Evolutionary conservation across 2,329 filamentous ascomycete genomes (phyloP), one percentile per base, ranked within the genome.

Genomic region (Colletotrichum sp.): DNA sequence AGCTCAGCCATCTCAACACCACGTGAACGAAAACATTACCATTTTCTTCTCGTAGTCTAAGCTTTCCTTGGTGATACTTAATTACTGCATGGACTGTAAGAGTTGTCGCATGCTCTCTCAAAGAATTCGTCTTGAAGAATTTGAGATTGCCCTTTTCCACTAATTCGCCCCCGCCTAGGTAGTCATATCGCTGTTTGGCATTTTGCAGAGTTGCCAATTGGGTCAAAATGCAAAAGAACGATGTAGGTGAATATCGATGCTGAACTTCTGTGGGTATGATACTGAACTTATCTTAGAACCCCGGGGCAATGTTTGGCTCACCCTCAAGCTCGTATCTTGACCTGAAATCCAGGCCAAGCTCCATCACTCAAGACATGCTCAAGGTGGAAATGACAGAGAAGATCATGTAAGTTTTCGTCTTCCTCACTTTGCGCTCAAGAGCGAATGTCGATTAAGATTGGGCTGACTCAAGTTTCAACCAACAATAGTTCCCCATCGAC

Each of bases 401-500:
- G 44, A 21, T 52, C 1, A 21, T 52, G 44, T 52, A 3, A 52
- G 44, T 5, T 8, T 12, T 13, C 10, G 1, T 49, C 3, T 3
- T 7, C 10, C 44, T 49, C 18, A 21, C 1, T 6, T 49, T 12
- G 10, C 39, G 39, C 44, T 44, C 8, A 1, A 44, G 6, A 44
- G 7, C 2, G n/a, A 49, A 49, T 49, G 6, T 49, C 5, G 6
- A 0, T 52, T 8, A 28, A 59, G 7, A 3, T 10, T 16, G 0
- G 7, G 5, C 26, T 59, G 21, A 59, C 1, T 15, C 2, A 3
- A 6, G 0, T 49, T 6, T 13, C 4, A 21, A 52, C 8, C 15
- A 9, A 18, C 32, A 18, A 6, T 3, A 72, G 64, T 21, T 68
- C 28, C 9, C 71, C 71, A 18, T 60, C 71, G 8, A 32, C 26